Conservation (phyloP, 352 stramenopile species). For the Globisporangium camurandrum region DNA sequence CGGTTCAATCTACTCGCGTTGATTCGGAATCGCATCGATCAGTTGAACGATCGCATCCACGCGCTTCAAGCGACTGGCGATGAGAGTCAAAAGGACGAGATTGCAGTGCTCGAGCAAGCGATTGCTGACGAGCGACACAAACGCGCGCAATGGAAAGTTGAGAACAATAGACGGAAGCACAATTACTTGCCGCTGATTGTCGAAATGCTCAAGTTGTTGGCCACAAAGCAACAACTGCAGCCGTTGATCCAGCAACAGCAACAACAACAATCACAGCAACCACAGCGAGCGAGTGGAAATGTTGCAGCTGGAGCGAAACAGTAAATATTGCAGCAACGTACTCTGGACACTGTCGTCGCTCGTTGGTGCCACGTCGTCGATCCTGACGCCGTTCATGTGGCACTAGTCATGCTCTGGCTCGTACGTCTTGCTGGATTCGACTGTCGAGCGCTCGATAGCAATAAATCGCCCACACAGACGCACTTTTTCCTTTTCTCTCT, state of each 20-base stretch:
- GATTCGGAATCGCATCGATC: slow-evolving; percentile 73
- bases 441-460: too few species aligned
- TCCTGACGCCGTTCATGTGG: too few species aligned
- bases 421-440: too few species aligned
- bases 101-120: slow-evolving; percentile 39
- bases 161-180: slow-evolving; percentile 92
- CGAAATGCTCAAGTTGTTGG: slow-evolving; percentile 89
- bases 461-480: too few species aligned
- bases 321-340: too few species aligned
- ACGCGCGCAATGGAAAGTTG: slow-evolving; percentile 72
- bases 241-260: slow-evolving; percentile 73
- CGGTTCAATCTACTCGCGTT: slow-evolving; percentile 96
- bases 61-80: slow-evolving; percentile 24
- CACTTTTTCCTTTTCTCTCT: too few species aligned
- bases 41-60: slow-evolving; percentile 36
- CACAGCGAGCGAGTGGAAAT: not conserved
- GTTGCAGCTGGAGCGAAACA: not conserved
- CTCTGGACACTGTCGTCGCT: too few species aligned
- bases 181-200: slow-evolving; percentile 97
- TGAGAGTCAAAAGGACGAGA: slow-evolving; percentile 18
- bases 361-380: too few species aligned
- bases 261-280: slow-evolving; percentile 10
- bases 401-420: too few species aligned
- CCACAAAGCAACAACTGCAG: slow-evolving; percentile 82
- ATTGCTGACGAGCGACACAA: slow-evolving; percentile 59